Evolutionary conservation across 805 yeast genomes (phyloP), one percentile per base, ranked within the genome.

Genomic region (Metschnikowia cubensis): DNA sequence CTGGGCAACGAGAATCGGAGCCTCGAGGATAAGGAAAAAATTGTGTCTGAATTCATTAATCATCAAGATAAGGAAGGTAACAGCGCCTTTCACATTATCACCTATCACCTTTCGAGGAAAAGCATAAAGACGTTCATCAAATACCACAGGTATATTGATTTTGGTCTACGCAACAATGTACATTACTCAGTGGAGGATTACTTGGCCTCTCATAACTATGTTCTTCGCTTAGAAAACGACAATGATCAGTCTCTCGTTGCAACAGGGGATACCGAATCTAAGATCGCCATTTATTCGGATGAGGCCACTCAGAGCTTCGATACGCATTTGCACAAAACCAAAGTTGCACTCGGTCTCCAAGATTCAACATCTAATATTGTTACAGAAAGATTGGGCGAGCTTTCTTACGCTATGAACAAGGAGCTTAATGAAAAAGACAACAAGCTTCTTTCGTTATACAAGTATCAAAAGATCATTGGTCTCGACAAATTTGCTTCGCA

Each of bases 21-120:
- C 13, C 32, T 47, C 17, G 58, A 57, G 18, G 65, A 59, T 34
- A 58, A 61, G 15, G 61, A 62, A 42, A 64, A 66, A 25, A 50
- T 70, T 17, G 72, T 79, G 15, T 52, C 58, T 29, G 67, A 71
- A 47, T 70, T 94, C 58, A 84, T 92, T 47, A 92, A 94, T 64
- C 86, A 87, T n/a, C 88, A 85, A 55, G 99, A 94, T 69, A 74
- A 82, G 48, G 91, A 91, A 60, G 99, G 99, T 22, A 97, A 94
- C 64, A 94, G 99, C 0, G 91, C 97, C 43, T 74, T 94, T 52
- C 96, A 91, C 63, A 87, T 94, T 49, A 95, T 96, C 0, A 94
- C 97, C 36, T 59, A 61, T 48, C 58, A 58, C 50, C 47, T 64
- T 45, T 57, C 60, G 47, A 61, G 59, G 35, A 57, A 55, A 47